Percentiles rank a stretch among this genome's conserved stretches.
These are phyloP conservation scores for Microascus cirrosus DNA, from an alignment of 2,329 filamentous ascomycete species.

Conservation along the genomic window DNA sequence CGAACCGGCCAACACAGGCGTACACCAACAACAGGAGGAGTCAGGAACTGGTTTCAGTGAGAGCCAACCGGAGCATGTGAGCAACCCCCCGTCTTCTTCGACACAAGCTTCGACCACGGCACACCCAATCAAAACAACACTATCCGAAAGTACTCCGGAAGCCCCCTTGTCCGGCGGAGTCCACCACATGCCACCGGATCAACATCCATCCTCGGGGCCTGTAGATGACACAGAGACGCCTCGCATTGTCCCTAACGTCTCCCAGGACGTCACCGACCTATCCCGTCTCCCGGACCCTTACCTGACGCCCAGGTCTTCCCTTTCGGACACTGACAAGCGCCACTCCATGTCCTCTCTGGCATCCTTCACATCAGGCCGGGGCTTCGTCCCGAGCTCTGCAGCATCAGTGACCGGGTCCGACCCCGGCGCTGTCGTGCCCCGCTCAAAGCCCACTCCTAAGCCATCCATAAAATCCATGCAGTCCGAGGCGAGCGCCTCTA, in stretches of 20 bases:
- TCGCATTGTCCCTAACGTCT: constrained; percentile 23
- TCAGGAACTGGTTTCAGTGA: neutral
- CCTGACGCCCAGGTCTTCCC: constrained; percentile 31
- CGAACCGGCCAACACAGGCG: neutral
- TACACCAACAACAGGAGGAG: neutral
- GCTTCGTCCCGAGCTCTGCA: constrained; percentile 33
- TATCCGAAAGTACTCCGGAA: neutral
- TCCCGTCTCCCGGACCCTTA: constrained; percentile 36
- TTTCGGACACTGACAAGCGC: constrained; percentile 48
- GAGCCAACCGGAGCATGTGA: neutral
- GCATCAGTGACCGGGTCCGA: constrained; percentile 45
- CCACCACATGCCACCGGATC: neutral
- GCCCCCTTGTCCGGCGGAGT: neutral
- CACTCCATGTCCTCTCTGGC: constrained; percentile 65
- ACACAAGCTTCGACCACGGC: neutral
- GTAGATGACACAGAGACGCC: constrained; percentile 31
- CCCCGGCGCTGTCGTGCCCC: constrained; percentile 18
- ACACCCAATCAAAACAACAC: neutral
- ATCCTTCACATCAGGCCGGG: constrained; percentile 52
- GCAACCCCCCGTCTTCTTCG: neutral
- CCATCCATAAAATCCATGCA: constrained; percentile 29
- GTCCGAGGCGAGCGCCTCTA: constrained; percentile 39
- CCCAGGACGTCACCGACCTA: constrained; percentile 14
- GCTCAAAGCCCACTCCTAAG: constrained; percentile 34
- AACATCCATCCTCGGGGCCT: neutral